Percentiles rank a stretch among this genome's conserved stretches.
Conservation (phyloP, 768 basidiomycete species). For the Phanerochaete sordida region DNA sequence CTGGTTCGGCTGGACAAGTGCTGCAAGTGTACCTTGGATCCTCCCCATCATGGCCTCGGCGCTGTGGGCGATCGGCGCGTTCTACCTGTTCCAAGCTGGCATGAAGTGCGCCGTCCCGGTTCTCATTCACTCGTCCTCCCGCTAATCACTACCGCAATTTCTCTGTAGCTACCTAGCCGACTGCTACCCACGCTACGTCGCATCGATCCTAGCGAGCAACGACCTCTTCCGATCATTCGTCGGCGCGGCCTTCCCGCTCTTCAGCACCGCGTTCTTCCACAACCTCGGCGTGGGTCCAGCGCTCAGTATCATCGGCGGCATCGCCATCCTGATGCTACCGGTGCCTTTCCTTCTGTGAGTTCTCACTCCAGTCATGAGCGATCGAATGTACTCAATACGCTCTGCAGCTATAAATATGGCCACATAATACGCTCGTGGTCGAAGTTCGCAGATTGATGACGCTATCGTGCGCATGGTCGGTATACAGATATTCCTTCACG, state of each 20-base stretch:
- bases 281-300: conserved; percentile 13
- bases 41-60: conserved; percentile 36
- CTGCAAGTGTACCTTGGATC: conserved; percentile 51
- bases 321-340: conserved; percentile 3
- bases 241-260: conserved; percentile 62
- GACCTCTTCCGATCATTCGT: conserved; percentile 55
- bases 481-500: too few species aligned
- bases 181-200: conserved; percentile 49
- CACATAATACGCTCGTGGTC: conserved; percentile 4
- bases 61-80: conserved; percentile 46
- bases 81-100: conserved; percentile 36
- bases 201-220: conserved; percentile 62
- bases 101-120: conserved; percentile 21
- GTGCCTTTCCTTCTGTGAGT: conserved; percentile 12
- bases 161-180: conserved; percentile 54
- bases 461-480: too few species aligned
- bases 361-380: neutral
- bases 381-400: too few species aligned
- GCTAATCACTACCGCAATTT: neutral
- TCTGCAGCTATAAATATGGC: conserved; percentile 6
- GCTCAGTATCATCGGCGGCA: conserved; percentile 11
- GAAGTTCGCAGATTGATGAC: conserved; percentile 6
- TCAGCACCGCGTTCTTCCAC: conserved; percentile 31
- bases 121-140: neutral
- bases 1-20: conserved; percentile 51